phyloP scores from a whole-genome alignment of 2,329 filamentous ascomycete species.

The Dactylellina leptospora region DNA sequence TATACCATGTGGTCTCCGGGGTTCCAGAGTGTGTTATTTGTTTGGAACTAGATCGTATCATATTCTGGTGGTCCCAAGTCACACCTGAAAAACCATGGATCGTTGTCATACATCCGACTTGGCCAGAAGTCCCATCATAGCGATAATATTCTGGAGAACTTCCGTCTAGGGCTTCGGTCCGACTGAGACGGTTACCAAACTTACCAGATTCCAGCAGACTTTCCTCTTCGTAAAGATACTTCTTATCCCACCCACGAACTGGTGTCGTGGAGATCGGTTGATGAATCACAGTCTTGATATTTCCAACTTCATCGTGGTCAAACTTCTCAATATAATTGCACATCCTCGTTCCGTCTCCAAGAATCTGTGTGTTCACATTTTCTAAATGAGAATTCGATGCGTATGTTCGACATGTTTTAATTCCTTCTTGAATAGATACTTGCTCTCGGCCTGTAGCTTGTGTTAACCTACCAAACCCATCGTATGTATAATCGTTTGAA shows the following conservation, averaged over 20 bases:
- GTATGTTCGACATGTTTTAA: not conserved
- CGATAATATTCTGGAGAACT: not conserved
- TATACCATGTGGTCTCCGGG: conserved; percentile 56
- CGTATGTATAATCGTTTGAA: conserved; percentile 33
- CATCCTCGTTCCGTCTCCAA: conserved; percentile 10
- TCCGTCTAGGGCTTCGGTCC: not conserved
- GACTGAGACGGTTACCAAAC: conserved; percentile 1
- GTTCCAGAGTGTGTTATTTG: conserved; percentile 7
- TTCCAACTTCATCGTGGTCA: conserved; percentile 29
- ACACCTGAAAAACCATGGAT: conserved; percentile 4
- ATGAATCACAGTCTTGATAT: conserved; percentile 25
- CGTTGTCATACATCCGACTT: not conserved
- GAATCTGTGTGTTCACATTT: not conserved
- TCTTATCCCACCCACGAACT: conserved; percentile 19
- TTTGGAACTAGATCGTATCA: conserved; percentile 17
- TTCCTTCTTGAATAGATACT: not conserved
- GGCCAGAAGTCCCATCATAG: not conserved
- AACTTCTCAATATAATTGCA: conserved; percentile 31
- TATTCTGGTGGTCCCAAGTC: conserved; percentile 42
- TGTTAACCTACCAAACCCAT: conserved; percentile 26
- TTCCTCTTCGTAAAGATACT: conserved; percentile 14
- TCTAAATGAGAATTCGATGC: not conserved
- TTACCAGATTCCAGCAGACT: not conserved
- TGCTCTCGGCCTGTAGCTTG: conserved; percentile 31
- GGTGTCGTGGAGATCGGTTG: not conserved